Percentiles rank a stretch among this genome's conserved stretches.
Conservation (phyloP, 2,329 filamentous ascomycete genomes). For the Thermomyces lanuginosus region DNA sequence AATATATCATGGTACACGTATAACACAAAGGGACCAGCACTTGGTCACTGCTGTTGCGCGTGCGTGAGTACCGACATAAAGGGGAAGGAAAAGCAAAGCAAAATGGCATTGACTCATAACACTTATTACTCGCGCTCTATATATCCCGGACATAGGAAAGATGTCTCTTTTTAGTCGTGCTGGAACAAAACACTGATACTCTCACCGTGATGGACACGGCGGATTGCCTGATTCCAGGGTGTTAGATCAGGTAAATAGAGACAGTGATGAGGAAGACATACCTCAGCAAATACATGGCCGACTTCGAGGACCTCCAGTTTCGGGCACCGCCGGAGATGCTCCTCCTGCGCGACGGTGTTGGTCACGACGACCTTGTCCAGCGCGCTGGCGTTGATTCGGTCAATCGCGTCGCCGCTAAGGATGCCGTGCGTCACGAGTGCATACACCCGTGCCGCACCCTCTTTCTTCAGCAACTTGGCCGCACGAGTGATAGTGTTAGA, state of each 20-base stretch:
- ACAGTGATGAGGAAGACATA: conserved; percentile 17
- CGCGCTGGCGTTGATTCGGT: conserved; percentile 80
- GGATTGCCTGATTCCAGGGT: conserved; percentile 48
- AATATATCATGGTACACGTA: conserved; percentile 4
- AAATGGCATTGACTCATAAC: no score
- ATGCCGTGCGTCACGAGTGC: conserved; percentile 90
- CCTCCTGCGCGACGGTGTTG: conserved; percentile 80
- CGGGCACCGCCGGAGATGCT: conserved; percentile 59
- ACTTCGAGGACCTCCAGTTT: conserved; percentile 90
- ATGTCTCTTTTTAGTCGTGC: no score
- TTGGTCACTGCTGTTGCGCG: no score
- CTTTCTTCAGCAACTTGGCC: conserved; percentile 89
- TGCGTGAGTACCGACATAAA: no score
- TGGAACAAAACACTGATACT: conserved; percentile 93
- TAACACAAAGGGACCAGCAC: conserved; percentile 7
- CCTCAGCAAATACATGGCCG: conserved; percentile 77
- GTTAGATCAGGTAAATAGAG: conserved; percentile 14
- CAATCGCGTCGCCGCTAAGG: conserved; percentile 85
- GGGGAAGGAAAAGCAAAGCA: no score
- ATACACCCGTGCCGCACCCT: conserved; percentile 75
- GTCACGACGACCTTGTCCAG: conserved; percentile 91
- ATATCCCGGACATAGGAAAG: no score
- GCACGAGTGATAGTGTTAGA: conserved; percentile 94
- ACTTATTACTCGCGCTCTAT: no score
- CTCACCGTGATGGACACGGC: conserved; percentile 91